Base-by-base conservation (phyloP, 2,329 filamentous ascomycete species). In the Botryotinia narcissicola region DNA sequence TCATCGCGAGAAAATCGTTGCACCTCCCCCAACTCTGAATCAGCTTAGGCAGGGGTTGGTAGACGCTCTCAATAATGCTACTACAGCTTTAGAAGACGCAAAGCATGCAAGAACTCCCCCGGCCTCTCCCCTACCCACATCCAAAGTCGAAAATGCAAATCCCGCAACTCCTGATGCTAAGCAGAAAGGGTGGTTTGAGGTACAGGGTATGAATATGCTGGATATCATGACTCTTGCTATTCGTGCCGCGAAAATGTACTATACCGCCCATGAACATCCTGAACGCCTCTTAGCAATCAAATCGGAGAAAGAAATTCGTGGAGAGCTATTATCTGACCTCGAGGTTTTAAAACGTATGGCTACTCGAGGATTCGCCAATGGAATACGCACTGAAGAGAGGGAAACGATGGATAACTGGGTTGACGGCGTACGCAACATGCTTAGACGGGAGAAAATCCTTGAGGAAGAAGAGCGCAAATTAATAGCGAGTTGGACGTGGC, bases 211-310 rank as follows among this genome's bases (percentile, higher is more conserved):
- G 85, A 93, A 97, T 79, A 90, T 99, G 54, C 88, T 98, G 73
- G 95, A 98, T 81, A 91, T 97, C 71, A 92, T 96, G 80, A 99
- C 96, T 1, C 86, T 98, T 71, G 95, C 95, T n/a, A 98, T 99
- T 77, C 90, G 94, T 70, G 94, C 95, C 1, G 96, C 96, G 70
- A 97, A 97, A 83, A 91, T 97, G 79, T 99, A 98, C 84, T 98
- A 99, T 83, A 98, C 95, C 0, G 89, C 94, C 6, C 96, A 98
- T 81, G 93, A 97, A 79, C 88, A 95, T 71, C 94, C 95, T 1
- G 92, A 96, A 78, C 91, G 93, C 54, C 86, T 98, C 29, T 93
- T 96, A 79, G 85, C 92, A 42, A 97, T 98, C 83, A 95, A 93
- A 82, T 90, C 93, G 0, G 96, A 99, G 82, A 93, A 92, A 75